Conservation (phyloP, 495 filamentous ascomycete species). For the Podospora pseudocomata region DNA sequence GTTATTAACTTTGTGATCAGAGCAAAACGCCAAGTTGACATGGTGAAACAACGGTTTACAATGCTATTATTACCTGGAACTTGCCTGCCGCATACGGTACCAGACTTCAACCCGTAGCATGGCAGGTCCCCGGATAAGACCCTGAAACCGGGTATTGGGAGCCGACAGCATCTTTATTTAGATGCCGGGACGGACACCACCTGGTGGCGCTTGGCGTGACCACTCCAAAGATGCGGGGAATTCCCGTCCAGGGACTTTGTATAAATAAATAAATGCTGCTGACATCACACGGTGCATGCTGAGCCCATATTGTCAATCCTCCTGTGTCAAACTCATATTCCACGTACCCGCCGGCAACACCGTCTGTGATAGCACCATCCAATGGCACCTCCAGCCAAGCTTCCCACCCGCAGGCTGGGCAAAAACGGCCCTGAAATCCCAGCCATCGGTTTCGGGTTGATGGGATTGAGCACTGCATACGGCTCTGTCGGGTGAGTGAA, state of each 20-base stretch:
- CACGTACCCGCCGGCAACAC: too few species aligned
- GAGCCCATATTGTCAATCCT: too few species aligned
- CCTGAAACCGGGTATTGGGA: background rate
- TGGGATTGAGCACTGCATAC: constrained; percentile 52
- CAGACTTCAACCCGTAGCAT: background rate
- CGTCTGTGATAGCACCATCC: background rate
- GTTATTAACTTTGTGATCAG: too few species aligned
- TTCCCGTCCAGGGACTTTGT: too few species aligned
- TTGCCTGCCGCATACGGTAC: background rate
- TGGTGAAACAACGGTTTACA: too few species aligned
- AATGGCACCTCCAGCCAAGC: constrained; percentile 22
- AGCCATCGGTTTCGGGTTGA: constrained; percentile 52
- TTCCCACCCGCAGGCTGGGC: constrained; percentile 45
- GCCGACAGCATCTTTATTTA: background rate
- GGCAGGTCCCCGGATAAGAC: background rate
- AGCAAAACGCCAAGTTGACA: too few species aligned
- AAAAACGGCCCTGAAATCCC: constrained; percentile 53
- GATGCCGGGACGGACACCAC: background rate
- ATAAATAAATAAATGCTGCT: too few species aligned
- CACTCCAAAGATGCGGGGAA: background rate
- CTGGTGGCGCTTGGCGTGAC: background rate
- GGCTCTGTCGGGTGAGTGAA: constrained; percentile 33
- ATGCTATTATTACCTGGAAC: too few species aligned
- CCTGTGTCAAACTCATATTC: too few species aligned
- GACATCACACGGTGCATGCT: too few species aligned